Evolutionary conservation across 1,139 yeast species (phyloP).

Genomic region (Geotrichum bryndzae): DNA sequence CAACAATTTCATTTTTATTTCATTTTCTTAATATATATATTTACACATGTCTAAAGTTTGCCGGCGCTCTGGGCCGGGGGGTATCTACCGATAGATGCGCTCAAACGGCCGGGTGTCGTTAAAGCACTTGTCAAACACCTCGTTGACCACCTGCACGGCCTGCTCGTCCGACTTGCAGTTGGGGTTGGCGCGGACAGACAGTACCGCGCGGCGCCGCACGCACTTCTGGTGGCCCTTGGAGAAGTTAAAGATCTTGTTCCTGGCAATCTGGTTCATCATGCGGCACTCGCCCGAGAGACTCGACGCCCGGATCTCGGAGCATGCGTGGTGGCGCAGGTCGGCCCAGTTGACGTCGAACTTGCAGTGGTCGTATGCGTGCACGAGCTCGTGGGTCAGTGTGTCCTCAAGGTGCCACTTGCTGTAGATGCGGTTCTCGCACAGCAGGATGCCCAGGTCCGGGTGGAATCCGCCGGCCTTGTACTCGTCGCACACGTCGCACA

Average conservation of each 20-base stretch:
- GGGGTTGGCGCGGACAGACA: slow-evolving; percentile 84
- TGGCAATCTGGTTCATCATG: slow-evolving; percentile 73
- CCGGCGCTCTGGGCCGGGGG: not conserved
- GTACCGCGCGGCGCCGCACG: slow-evolving; percentile 77
- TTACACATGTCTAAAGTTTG: not conserved
- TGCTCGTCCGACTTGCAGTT: slow-evolving; percentile 62
- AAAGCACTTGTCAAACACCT: slow-evolving; percentile 90
- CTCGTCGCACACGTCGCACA: slow-evolving; percentile 82
- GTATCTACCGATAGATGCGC: slow-evolving; percentile 58
- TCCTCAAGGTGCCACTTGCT: slow-evolving; percentile 85
- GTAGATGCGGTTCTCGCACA: slow-evolving; percentile 79
- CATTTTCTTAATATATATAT: not conserved
- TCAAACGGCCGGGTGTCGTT: slow-evolving; percentile 95
- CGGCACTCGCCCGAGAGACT: slow-evolving; percentile 94
- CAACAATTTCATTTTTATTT: not conserved
- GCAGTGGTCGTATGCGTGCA: slow-evolving; percentile 88
- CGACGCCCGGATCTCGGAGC: slow-evolving; percentile 92
- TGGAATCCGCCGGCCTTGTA: slow-evolving; percentile 90
- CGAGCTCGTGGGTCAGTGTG: slow-evolving; percentile 83
- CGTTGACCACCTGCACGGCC: slow-evolving; percentile 74
- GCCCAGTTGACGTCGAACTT: slow-evolving; percentile 81
- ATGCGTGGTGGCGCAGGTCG: slow-evolving; percentile 87
- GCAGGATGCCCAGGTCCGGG: slow-evolving; percentile 77
- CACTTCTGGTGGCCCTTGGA: slow-evolving; percentile 86
- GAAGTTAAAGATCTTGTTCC: slow-evolving; percentile 49